These are phyloP conservation scores for Violaceomyces palustris DNA, from an alignment of 1,284 basidiomycete species.

Conservation along the genomic window DNA sequence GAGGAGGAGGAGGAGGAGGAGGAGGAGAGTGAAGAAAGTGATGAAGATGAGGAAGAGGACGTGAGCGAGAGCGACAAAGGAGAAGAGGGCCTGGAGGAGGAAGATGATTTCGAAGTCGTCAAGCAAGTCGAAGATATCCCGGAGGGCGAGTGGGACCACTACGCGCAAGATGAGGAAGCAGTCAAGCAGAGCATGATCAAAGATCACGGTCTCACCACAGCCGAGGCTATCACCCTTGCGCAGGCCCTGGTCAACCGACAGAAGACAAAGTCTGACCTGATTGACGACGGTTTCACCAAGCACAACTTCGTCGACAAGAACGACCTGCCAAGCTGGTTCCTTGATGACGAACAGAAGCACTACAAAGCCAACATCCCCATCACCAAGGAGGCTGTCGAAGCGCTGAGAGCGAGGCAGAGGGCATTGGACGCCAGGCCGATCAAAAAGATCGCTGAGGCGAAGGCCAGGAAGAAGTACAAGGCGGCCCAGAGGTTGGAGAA, in stretches of 20 bases:
- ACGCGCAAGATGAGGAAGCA: conserved; percentile 68
- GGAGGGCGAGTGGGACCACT: conserved; percentile 73
- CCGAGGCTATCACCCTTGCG: conserved; percentile 86
- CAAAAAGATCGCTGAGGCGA: conserved; percentile 98
- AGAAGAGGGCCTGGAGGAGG: conserved; percentile 51
- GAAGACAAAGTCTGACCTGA: conserved; percentile 78
- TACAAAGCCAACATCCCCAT: conserved; percentile 93
- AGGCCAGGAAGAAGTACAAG: conserved; percentile 92
- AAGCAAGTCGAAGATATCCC: conserved; percentile 63
- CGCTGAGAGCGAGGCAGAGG: conserved; percentile 81
- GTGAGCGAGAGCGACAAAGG: conserved; percentile 44
- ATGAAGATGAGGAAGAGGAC: conserved; percentile 47
- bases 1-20: conserved; percentile 53
- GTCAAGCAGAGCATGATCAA: conserved; percentile 66
- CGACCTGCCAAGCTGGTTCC: conserved; percentile 88
- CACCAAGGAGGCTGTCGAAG: conserved; percentile 88
- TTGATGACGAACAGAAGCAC: conserved; percentile 89
- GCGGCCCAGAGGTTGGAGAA: conserved; percentile 80
- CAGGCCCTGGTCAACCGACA: conserved; percentile 87
- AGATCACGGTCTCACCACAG: conserved; percentile 78
- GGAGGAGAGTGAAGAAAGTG: conserved; percentile 9
- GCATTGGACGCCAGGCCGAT: conserved; percentile 94
- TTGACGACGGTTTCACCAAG: conserved; percentile 94
- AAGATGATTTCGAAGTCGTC: conserved; percentile 45
- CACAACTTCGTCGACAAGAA: conserved; percentile 82